Conservation (phyloP, 2,329 filamentous ascomycete genomes). For the Calonectria crousiana region DNA sequence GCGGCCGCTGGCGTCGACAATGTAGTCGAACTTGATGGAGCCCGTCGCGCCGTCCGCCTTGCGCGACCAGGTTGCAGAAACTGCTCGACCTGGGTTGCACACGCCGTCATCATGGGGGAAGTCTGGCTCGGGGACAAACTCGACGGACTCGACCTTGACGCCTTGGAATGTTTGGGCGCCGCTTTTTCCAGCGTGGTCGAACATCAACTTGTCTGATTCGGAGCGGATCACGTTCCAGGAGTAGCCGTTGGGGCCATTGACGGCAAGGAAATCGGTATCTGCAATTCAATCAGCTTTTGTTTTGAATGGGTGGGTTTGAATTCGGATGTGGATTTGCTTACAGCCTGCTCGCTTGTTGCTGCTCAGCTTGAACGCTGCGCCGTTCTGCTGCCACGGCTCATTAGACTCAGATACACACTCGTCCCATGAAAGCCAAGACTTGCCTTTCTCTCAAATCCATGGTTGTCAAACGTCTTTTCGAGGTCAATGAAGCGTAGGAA, state of each 20-base stretch:
- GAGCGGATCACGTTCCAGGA: slow-evolving; percentile 61
- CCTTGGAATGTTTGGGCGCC: slow-evolving; percentile 57
- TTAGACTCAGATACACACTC: too few relatives aligned
- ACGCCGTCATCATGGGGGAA: too few relatives aligned
- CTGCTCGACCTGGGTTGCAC: too few relatives aligned
- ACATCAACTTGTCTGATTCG: slow-evolving; percentile 58
- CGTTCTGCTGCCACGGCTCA: slow-evolving; percentile 18
- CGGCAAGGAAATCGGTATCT: slow-evolving; percentile 57
- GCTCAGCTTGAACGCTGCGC: slow-evolving; percentile 55
- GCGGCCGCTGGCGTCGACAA: slow-evolving; percentile 64
- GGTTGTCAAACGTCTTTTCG: not conserved
- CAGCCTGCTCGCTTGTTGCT: slow-evolving; percentile 45
- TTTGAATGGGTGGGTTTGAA: not conserved
- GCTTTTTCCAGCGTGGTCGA: slow-evolving; percentile 53
- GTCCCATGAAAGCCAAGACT: not conserved
- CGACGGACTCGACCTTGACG: slow-evolving; percentile 49
- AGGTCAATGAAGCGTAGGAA: slow-evolving; percentile 18
- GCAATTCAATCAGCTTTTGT: too few relatives aligned
- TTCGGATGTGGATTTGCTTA: slow-evolving; percentile 41
- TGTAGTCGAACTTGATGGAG: slow-evolving; percentile 58
- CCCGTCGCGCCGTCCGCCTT: slow-evolving; percentile 49
- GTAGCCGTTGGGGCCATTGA: slow-evolving; percentile 50
- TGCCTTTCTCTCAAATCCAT: slow-evolving; percentile 9
- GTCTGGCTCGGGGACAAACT: not conserved
- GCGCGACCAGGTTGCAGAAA: slow-evolving; percentile 38